A percentile compares a stretch with the other conserved stretches of the same genome.
Evolutionary conservation across 306 rosid genomes (phyloP).

Genomic region (Medicago arabica): DNA sequence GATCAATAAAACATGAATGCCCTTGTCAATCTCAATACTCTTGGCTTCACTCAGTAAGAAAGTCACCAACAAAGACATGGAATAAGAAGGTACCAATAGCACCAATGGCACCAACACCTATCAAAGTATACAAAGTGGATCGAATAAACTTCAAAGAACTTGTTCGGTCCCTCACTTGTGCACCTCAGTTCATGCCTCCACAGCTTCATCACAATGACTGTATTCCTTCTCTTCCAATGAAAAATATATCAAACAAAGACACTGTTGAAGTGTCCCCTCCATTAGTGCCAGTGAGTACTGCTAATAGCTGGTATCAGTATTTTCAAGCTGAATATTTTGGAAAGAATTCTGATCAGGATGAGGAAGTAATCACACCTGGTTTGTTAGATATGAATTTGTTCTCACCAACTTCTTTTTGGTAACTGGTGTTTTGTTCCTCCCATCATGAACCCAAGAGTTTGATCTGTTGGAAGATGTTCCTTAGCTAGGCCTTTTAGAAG

Average conservation of each 20-base stretch:
- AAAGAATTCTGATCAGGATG: slow-evolving; percentile 15
- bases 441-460: slow-evolving; percentile 54
- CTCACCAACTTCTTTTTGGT: slow-evolving; percentile 53
- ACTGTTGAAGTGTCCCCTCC: neutral
- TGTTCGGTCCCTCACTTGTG: slow-evolving; percentile 79
- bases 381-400: slow-evolving; percentile 50
- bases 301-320: slow-evolving; percentile 42
- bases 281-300: neutral
- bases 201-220: neutral
- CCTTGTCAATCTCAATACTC: slow-evolving; percentile 22
- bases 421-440: slow-evolving; percentile 53
- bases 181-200: slow-evolving; percentile 49
- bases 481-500: neutral
- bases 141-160: slow-evolving; percentile 70
- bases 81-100: slow-evolving; percentile 68
- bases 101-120: slow-evolving; percentile 63
- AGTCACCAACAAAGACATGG: slow-evolving; percentile 56
- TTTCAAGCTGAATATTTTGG: slow-evolving; percentile 42
- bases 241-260: neutral
- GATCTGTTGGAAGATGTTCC: neutral
- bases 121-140: slow-evolving; percentile 77
- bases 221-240: neutral
- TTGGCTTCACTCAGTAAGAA: slow-evolving; percentile 62
- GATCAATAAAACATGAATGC: slow-evolving; percentile 13
- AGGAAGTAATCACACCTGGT: neutral